Evolutionary conservation across 2,329 filamentous ascomycete species (phyloP).

Genomic region (Aureobasidium sp.): DNA sequence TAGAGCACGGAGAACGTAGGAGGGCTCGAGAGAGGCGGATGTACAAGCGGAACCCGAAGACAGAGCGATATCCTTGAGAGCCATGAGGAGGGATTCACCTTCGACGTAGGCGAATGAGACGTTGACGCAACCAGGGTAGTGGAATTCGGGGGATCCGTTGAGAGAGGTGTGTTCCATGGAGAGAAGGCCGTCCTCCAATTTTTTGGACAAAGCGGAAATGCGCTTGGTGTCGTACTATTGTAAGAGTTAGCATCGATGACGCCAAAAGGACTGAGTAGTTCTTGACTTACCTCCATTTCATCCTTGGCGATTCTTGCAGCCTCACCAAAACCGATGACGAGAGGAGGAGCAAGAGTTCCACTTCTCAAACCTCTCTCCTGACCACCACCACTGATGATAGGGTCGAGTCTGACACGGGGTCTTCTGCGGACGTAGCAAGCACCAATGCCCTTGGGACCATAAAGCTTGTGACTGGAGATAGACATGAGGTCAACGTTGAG

Average conservation of each 20-base stretch:
- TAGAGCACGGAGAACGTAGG: slow-evolving; percentile 87
- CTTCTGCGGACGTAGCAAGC: slow-evolving; percentile 92
- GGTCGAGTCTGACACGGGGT: slow-evolving; percentile 87
- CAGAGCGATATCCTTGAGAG: slow-evolving; percentile 92
- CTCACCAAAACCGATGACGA: slow-evolving; percentile 90
- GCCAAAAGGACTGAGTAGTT: not conserved
- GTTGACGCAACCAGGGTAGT: slow-evolving; percentile 96
- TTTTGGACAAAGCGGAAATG: slow-evolving; percentile 73
- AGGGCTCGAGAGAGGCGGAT: slow-evolving; percentile 90
- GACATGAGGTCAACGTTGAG: slow-evolving; percentile 99
- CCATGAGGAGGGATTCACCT: slow-evolving; percentile 96
- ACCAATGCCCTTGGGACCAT: slow-evolving; percentile 93
- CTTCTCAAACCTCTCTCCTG: slow-evolving; percentile 93
- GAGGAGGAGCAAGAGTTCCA: slow-evolving; percentile 81
- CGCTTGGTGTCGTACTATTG: slow-evolving; percentile 82
- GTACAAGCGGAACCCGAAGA: slow-evolving; percentile 97
- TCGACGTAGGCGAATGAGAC: slow-evolving; percentile 98
- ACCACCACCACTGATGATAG: slow-evolving; percentile 91
- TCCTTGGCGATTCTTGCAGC: slow-evolving; percentile 85
- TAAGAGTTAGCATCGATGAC: slow-evolving; percentile 15
- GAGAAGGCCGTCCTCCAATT: slow-evolving; percentile 72
- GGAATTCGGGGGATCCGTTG: slow-evolving; percentile 74
- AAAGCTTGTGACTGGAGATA: slow-evolving; percentile 97
- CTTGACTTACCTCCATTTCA: slow-evolving; percentile 66
- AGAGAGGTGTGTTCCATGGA: slow-evolving; percentile 85